Evolutionary conservation across 352 stramenopile species (phyloP).

Genomic region (Phytophthora palmivora): DNA sequence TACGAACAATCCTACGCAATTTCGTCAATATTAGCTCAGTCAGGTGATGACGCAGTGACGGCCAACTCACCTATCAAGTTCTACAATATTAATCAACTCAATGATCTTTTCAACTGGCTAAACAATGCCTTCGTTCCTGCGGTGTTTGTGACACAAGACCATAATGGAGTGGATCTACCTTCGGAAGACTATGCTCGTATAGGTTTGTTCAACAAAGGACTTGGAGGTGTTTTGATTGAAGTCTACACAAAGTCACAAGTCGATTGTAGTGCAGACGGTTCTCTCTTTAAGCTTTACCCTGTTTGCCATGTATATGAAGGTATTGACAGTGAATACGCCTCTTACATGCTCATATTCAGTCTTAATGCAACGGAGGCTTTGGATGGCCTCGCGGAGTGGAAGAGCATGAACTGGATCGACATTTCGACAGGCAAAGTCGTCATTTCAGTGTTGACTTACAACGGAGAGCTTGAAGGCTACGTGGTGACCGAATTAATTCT

Average conservation of each 20-base stretch:
- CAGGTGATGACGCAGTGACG: conserved; percentile 49
- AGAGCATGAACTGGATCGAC: conserved; percentile 39
- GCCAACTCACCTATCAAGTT: conserved; percentile 50
- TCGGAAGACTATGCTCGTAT: conserved; percentile 38
- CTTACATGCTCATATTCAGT: conserved; percentile 34
- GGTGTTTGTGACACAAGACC: conserved; percentile 54
- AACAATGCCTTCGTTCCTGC: conserved; percentile 44
- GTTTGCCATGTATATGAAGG: conserved; percentile 39
- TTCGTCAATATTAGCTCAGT: conserved; percentile 36
- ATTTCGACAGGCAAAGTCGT: conserved; percentile 35
- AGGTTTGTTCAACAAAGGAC: conserved; percentile 44
- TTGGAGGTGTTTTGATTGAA: conserved; percentile 45
- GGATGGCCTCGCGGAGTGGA: conserved; percentile 27
- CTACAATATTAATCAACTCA: conserved; percentile 44
- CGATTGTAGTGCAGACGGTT: conserved; percentile 28
- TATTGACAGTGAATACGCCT: conserved; percentile 13
- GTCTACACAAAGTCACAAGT: conserved; percentile 12
- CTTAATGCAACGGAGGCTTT: conserved; percentile 36
- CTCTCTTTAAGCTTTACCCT: conserved; percentile 43
- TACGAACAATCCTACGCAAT: conserved; percentile 46
- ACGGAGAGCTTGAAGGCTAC: conserved; percentile 52
- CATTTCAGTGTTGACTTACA: conserved; percentile 51
- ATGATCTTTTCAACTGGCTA: conserved; percentile 54
- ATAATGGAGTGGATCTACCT: conserved; percentile 42
- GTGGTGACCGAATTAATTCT: conserved; percentile 38